phyloP scores from a whole-genome alignment of 164 flowering plant genomes.

The Echeveria elegans region DNA sequence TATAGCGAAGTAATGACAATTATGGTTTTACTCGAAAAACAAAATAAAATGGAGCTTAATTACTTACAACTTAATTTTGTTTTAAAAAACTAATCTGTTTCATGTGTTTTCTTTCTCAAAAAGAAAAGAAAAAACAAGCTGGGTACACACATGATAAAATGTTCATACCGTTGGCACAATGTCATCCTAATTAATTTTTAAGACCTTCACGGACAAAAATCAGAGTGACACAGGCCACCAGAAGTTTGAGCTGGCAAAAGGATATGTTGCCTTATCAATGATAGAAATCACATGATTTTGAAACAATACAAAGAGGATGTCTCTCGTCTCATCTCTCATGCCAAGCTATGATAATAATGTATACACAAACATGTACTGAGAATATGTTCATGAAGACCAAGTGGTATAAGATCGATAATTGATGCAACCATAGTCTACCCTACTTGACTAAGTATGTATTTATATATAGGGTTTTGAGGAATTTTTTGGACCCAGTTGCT shows the following conservation, averaged over 20 bases:
- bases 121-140: not conserved
- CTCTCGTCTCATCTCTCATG: not conserved
- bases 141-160: not conserved
- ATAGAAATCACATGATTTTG: slow-evolving; percentile 5
- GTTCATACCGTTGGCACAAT: not conserved
- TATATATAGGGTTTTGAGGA: not conserved
- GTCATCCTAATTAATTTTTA: slow-evolving; percentile 3
- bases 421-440: not conserved
- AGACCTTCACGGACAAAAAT: not conserved
- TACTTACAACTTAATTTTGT: too few relatives aligned
- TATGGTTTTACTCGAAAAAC: too few relatives aligned
- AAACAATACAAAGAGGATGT: not conserved
- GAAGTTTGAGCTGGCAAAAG: not conserved
- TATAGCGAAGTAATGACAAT: too few relatives aligned
- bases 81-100: too few relatives aligned
- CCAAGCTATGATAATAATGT: not conserved
- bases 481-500: not conserved
- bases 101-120: too few relatives aligned
- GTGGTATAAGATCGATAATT: not conserved
- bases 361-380: not conserved
- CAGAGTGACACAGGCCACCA: not conserved
- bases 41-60: too few relatives aligned
- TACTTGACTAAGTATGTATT: not conserved
- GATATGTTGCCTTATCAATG: not conserved
- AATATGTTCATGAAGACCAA: not conserved